A percentile compares a stretch with the other conserved stretches of the same genome.
Evolutionary conservation across 1,139 yeast species (phyloP).

Genomic region (Yamadazyma pseudoaaseri): DNA sequence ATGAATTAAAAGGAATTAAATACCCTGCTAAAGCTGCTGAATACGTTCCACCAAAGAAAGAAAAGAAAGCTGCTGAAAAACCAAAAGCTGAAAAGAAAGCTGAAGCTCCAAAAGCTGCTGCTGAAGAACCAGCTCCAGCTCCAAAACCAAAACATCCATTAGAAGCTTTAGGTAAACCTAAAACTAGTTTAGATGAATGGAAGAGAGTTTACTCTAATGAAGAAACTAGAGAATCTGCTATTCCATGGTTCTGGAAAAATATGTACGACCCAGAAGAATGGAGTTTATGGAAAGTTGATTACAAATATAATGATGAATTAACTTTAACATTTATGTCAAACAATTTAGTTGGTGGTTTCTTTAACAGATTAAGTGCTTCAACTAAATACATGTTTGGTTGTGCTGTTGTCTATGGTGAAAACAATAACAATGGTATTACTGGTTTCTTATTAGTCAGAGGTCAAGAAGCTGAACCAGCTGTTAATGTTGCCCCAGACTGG

Average conservation of each 20-base stretch:
- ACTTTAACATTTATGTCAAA: slow-evolving; percentile 97
- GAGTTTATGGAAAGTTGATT: slow-evolving; percentile 94
- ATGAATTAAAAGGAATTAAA: slow-evolving; percentile 42
- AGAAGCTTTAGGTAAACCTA: slow-evolving; percentile 75
- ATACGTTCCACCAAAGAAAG: slow-evolving; percentile 79
- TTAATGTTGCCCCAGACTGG: slow-evolving; percentile 99
- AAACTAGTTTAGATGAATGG: slow-evolving; percentile 84
- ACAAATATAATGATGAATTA: slow-evolving; percentile 97
- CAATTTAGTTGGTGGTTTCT: slow-evolving; percentile 98
- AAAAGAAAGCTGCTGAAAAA: slow-evolving; percentile 48
- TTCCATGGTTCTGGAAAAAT: slow-evolving; percentile 97
- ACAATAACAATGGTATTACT: slow-evolving; percentile 96
- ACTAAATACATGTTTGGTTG: slow-evolving; percentile 93
- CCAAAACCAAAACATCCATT: slow-evolving; percentile 91
- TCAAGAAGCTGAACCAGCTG: slow-evolving; percentile 86
- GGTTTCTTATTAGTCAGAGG: slow-evolving; percentile 97
- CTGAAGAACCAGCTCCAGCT: slow-evolving; percentile 43
- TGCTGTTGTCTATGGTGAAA: slow-evolving; percentile 95
- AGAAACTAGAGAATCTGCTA: slow-evolving; percentile 91
- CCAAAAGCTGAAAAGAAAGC: slow-evolving; percentile 35
- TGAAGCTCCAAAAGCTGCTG: slow-evolving; percentile 43
- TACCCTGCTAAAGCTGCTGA: slow-evolving; percentile 67
- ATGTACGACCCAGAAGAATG: slow-evolving; percentile 90
- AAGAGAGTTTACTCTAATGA: slow-evolving; percentile 96
- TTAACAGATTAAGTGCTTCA: slow-evolving; percentile 90